Evolutionary conservation across 2,329 filamentous ascomycete species (phyloP), one percentile per base, ranked within the genome.

Genomic region (Pseudonectria foliicola): DNA sequence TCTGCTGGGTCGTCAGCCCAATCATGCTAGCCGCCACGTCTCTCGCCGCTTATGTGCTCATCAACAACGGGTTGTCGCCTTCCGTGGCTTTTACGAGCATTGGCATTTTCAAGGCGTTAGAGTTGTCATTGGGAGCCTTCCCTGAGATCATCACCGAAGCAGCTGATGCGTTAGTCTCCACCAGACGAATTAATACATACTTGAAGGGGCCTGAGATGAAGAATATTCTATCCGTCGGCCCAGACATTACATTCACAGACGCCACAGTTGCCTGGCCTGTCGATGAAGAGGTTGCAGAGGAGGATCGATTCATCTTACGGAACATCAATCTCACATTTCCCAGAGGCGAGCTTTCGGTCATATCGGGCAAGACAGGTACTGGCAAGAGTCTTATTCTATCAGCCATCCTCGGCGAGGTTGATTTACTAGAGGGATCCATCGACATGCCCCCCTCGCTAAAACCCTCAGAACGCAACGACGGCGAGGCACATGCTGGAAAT

Each of bases 41-140:
- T 0, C 65, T 92, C 3, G 72, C 79, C 3, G 71, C 78, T 0
- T 89, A 89, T 50, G 77, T 82, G 3, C 44, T 73, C 8, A 47
- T 83, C 0, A 59, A 86, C 44, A 79, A 78, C 4, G 63, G 66
- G 1, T 64, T 92, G 8, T 68, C 71, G 1, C 80, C 85, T 0
- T 86, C 83, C 0, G 72, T 89, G 10, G 85, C 85, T 2, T 92
- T 92, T 46, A 86, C 86, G 16, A 80, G 82, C 18, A 77, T 89
- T 25, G 77, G 80, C 8, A 70, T 89, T 29, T 86, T 92, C 57
- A 76, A 75, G 40, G 71, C 75, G n/a, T 68, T 92, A 14, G 85
- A 92, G 53, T 67, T 80, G 14, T 79, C 81, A 0, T 61, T 92
- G 1, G 78, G 78, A 1, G 67, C 83, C 27, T 63, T 92, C 12